Evolutionary conservation across 208 protist species (phyloP).

Genomic region (Leishmania mexicana): DNA sequence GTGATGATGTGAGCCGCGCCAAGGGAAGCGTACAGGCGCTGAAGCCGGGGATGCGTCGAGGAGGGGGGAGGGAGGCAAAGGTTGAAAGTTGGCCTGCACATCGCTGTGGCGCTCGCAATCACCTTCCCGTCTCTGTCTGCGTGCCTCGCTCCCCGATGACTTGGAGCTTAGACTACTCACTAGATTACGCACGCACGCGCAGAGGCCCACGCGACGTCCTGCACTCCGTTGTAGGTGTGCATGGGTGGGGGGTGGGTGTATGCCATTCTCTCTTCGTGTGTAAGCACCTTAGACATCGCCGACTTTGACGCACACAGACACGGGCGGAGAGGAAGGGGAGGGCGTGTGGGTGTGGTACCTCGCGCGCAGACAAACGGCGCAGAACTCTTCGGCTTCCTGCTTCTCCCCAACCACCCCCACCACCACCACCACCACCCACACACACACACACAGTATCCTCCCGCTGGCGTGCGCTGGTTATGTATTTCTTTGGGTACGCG

Average conservation of each 20-base stretch:
- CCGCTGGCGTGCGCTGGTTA: no score
- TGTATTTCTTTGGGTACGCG: no score
- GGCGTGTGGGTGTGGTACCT: no score
- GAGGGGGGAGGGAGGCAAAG: neutral
- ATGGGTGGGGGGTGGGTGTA: neutral
- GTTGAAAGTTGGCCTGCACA: neutral
- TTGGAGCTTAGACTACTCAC: neutral
- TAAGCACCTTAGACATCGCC: neutral
- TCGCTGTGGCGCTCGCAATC: constrained; percentile 2
- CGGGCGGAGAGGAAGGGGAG: neutral
- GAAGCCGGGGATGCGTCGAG: neutral
- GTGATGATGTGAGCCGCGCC: neutral
- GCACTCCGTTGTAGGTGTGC: neutral
- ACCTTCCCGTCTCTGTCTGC: neutral
- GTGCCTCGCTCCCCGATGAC: neutral
- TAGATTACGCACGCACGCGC: constrained; percentile 6
- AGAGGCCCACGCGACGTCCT: neutral
- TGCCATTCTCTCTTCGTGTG: neutral
- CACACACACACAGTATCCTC: no score
- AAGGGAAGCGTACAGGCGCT: neutral
- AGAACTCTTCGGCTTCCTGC: neutral
- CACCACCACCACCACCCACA: neutral
- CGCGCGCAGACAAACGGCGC: neutral
- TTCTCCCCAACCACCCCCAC: neutral
- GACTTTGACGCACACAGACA: neutral